Percentiles rank a stretch among this genome's conserved stretches.
phyloP scores from a whole-genome alignment of 176 grass and related monocot genomes.

The Hyparrhenia diplandra region DNA sequence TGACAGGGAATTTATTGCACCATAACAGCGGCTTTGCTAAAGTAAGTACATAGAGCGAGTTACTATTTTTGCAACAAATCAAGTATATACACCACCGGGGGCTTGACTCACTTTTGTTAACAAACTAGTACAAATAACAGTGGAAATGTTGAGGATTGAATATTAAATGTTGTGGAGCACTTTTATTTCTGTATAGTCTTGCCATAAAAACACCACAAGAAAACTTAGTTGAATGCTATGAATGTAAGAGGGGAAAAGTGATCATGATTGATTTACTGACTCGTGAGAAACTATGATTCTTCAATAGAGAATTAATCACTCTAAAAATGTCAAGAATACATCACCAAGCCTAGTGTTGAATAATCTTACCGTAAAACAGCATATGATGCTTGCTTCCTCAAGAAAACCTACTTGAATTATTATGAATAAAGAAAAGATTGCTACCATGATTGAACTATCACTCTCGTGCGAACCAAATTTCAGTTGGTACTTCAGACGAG shows the following conservation, averaged over 20 bases:
- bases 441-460: neutral
- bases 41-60: too few species aligned
- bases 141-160: neutral
- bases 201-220: neutral
- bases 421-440: neutral
- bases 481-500: neutral
- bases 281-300: neutral
- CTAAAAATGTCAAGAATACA: neutral
- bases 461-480: neutral
- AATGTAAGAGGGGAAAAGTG: neutral
- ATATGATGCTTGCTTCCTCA: too few species aligned
- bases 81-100: neutral
- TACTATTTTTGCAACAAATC: neutral
- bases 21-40: neutral
- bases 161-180: neutral
- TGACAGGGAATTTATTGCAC: neutral
- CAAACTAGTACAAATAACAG: neutral
- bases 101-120: neutral
- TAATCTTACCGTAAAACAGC: too few species aligned
- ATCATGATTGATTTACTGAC: neutral
- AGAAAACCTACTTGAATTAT: too few species aligned
- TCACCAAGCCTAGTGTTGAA: too few species aligned
- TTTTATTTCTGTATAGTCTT: neutral
- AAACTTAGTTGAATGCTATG: neutral
- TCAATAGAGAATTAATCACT: neutral